These are phyloP conservation scores for Phytophthora brassicae DNA, from an alignment of 352 stramenopile species.

Conservation along the genomic window DNA sequence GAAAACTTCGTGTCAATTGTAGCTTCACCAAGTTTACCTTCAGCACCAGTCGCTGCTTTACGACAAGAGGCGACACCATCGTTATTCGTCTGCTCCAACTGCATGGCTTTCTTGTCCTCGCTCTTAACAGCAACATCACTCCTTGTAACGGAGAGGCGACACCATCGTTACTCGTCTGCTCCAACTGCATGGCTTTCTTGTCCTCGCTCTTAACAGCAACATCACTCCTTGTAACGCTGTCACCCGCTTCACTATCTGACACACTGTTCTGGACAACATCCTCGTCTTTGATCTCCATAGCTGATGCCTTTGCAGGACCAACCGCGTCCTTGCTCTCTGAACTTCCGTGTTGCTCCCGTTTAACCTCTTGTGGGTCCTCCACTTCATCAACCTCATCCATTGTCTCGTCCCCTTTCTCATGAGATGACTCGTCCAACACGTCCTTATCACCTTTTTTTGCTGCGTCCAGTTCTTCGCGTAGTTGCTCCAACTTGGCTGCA, in stretches of 20 bases:
- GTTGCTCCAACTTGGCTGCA: constrained; percentile 45
- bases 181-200: not conserved
- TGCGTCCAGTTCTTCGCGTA: constrained; percentile 46
- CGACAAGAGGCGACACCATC: not conserved
- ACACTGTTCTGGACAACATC: constrained; percentile 15
- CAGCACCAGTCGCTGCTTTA: not conserved
- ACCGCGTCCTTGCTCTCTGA: not conserved
- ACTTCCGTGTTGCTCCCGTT: constrained; percentile 1
- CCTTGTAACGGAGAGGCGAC: not conserved
- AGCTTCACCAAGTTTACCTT: not conserved
- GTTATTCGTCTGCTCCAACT: constrained; percentile 1
- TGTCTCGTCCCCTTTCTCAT: constrained; percentile 19
- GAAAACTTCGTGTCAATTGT: constrained; percentile 7
- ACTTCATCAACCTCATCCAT: constrained; percentile 26
- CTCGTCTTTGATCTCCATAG: constrained; percentile 22
- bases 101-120: not conserved
- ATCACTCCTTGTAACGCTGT: not conserved
- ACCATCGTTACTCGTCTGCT: not conserved
- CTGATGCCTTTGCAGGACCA: not conserved
- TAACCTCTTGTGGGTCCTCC: constrained; percentile 4
- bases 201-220: constrained; percentile 2
- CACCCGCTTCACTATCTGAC: constrained; percentile 12
- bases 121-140: constrained; percentile 5
- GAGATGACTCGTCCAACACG: constrained; percentile 9
- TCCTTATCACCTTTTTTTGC: constrained; percentile 26